Percentiles rank a stretch among this genome's conserved stretches.
Evolutionary conservation across 352 stramenopile species (phyloP).

Genomic region (Lagenidium giganteum): DNA sequence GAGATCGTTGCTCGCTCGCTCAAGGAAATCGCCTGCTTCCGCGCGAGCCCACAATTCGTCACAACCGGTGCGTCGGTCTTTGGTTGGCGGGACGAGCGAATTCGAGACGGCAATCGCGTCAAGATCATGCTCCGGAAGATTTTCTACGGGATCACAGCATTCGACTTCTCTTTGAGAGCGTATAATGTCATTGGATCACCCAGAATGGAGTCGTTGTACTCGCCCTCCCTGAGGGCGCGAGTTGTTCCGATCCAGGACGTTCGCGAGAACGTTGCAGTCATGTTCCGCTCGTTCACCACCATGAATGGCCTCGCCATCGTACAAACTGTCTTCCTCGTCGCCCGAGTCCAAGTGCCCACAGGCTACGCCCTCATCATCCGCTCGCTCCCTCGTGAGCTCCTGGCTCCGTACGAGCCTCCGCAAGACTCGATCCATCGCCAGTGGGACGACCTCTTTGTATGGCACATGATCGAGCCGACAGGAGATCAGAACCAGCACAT

Average conservation of each 20-base stretch:
- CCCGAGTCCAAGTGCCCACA: constrained; percentile 8
- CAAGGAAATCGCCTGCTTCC: constrained; percentile 10
- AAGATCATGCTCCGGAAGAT: constrained; percentile 30
- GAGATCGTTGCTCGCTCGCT: neutral
- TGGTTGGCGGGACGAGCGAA: constrained; percentile 27
- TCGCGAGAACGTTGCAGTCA: constrained; percentile 14
- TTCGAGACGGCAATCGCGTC: constrained; percentile 14
- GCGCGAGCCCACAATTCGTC: constrained; percentile 9
- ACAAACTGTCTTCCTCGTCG: constrained; percentile 16
- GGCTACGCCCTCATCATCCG: constrained; percentile 9
- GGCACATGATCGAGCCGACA: constrained; percentile 12
- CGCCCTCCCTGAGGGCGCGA: constrained; percentile 6
- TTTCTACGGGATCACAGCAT: constrained; percentile 14
- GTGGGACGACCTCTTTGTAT: constrained; percentile 18
- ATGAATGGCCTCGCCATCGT: constrained; percentile 4
- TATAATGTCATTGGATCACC: constrained; percentile 20
- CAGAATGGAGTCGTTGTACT: constrained; percentile 11
- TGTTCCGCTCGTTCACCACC: constrained; percentile 13
- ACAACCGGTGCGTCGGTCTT: constrained; percentile 25
- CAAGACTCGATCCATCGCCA: constrained; percentile 12
- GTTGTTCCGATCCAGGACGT: constrained; percentile 10
- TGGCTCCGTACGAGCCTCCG: constrained; percentile 6
- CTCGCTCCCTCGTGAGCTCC: constrained; percentile 7
- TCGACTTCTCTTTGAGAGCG: constrained; percentile 11
- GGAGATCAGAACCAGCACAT: constrained; percentile 10